phyloP scores from a whole-genome alignment of 78 protist genomes.

The Neovahlkampfia damariscottae region DNA sequence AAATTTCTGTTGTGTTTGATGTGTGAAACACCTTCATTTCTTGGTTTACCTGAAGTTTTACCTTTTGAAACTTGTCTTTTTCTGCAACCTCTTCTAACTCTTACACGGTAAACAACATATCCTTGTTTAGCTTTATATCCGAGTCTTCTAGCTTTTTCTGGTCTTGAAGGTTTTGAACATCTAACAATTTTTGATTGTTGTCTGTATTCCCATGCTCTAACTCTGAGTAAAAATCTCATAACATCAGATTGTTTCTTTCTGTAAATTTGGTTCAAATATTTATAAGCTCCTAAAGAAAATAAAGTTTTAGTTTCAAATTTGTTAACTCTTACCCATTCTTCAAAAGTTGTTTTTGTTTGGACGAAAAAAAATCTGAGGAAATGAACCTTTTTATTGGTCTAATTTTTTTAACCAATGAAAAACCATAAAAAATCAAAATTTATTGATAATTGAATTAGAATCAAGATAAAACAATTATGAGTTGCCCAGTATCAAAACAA shows the following conservation, averaged over 20 bases:
- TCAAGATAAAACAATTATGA: neutral
- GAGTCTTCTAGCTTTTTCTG: conserved; percentile 97
- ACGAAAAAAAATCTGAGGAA: too few species aligned
- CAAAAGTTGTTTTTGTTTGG: too few species aligned
- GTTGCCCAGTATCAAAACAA: neutral
- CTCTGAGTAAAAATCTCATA: conserved; percentile 91
- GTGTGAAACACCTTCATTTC: conserved; percentile 78
- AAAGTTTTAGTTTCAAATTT: too few species aligned
- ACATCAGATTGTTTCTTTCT: conserved; percentile 95
- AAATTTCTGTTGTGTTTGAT: conserved; percentile 69
- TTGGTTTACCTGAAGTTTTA: conserved; percentile 94
- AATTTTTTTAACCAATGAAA: too few species aligned
- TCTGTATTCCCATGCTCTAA: conserved; percentile 98
- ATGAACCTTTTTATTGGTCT: too few species aligned
- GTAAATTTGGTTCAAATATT: conserved; percentile 91
- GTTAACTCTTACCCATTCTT: too few species aligned
- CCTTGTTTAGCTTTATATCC: conserved; percentile 99
- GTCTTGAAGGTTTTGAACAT: conserved; percentile 89
- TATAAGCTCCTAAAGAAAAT: conserved; percentile 96
- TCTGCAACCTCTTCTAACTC: conserved; percentile 95
- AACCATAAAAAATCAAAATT: too few species aligned
- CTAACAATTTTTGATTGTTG: conserved; percentile 89
- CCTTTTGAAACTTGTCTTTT: conserved; percentile 77
- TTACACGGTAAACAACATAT: conserved; percentile 59
- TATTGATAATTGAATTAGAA: too few species aligned